Percentiles rank a stretch among this genome's conserved stretches.
Conservation (phyloP, 2,329 filamentous ascomycete genomes). For the Arachnopeziza araneosa region DNA sequence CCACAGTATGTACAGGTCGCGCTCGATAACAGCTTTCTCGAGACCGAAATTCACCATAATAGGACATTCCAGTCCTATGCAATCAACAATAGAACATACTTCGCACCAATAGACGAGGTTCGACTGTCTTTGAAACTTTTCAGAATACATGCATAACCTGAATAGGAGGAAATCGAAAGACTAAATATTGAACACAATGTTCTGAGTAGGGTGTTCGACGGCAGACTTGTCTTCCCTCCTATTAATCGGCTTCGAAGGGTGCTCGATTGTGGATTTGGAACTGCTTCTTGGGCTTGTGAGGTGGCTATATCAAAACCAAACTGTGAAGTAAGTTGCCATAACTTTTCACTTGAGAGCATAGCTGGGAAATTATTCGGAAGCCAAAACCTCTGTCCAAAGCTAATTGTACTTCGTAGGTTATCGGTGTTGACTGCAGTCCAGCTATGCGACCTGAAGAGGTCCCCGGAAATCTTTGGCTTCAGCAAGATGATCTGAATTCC, state of each 20-base stretch:
- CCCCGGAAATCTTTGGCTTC: slow-evolving; percentile 62
- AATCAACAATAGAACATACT: slow-evolving; percentile 58
- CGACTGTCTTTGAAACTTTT: slow-evolving; percentile 4
- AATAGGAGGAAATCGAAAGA: slow-evolving; percentile 55
- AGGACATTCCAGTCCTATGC: slow-evolving; percentile 64
- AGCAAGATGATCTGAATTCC: slow-evolving; percentile 68
- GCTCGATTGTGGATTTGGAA: slow-evolving; percentile 68
- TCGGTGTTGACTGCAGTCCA: slow-evolving; percentile 67
- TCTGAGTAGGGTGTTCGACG: slow-evolving; percentile 59
- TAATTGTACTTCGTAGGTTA: slow-evolving; percentile 44
- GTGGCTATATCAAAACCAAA: slow-evolving; percentile 42
- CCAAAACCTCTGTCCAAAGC: neutral
- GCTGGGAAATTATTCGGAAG: neutral
- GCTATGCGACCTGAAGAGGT: slow-evolving; percentile 60
- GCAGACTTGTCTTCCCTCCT: slow-evolving; percentile 63
- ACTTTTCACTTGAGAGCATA: neutral
- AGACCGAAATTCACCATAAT: slow-evolving; percentile 55
- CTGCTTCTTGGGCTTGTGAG: slow-evolving; percentile 65
- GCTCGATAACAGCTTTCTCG: slow-evolving; percentile 48
- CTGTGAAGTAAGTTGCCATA: neutral
- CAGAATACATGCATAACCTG: neutral
- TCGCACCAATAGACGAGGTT: slow-evolving; percentile 68
- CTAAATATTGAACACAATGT: slow-evolving; percentile 59
- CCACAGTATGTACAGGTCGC: neutral
- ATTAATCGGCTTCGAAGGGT: slow-evolving; percentile 50